Percentiles rank a stretch among this genome's conserved stretches.
phyloP scores from a whole-genome alignment of 1,284 basidiomycete species.

The Rhodotorula sp. region DNA sequence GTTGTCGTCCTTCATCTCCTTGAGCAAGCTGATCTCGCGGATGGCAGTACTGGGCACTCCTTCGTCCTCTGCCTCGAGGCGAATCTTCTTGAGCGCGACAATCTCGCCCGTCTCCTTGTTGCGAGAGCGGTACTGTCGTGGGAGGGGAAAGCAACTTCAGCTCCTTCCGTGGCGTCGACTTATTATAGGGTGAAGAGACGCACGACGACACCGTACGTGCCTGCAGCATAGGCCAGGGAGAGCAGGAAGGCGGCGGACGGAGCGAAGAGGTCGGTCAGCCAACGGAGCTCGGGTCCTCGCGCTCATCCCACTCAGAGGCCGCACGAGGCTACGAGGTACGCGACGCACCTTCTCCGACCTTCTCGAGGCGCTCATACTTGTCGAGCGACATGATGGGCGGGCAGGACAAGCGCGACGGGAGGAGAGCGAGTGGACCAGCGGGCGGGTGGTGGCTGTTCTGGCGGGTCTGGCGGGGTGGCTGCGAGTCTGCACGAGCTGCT shows the following conservation, averaged over 20 bases:
- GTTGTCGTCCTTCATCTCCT: slow-evolving; percentile 93
- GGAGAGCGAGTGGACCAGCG: not conserved
- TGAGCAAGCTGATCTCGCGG: slow-evolving; percentile 93
- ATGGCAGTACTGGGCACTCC: slow-evolving; percentile 97
- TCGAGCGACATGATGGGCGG: slow-evolving; percentile 37
- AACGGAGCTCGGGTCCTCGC: not conserved
- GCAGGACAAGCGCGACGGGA: not conserved
- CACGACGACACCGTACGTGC: slow-evolving; percentile 98
- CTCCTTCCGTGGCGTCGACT: not conserved
- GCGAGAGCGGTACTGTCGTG: slow-evolving; percentile 44
- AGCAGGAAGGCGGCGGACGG: not conserved
- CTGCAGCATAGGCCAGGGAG: slow-evolving; percentile 55
- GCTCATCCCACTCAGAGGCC: too few species aligned
- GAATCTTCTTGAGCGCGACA: slow-evolving; percentile 96
- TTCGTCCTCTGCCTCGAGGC: slow-evolving; percentile 95
- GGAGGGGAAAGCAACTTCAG: not conserved
- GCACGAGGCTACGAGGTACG: not conserved
- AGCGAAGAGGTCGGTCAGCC: slow-evolving; percentile 8
- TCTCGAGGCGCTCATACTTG: slow-evolving; percentile 47
- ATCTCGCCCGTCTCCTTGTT: slow-evolving; percentile 64
- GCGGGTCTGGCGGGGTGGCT: too few species aligned
- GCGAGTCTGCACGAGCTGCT: not conserved
- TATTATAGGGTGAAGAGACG: slow-evolving; percentile 24
- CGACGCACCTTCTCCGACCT: slow-evolving; percentile 45
- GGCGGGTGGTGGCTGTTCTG: not conserved